Percentiles rank a stretch among this genome's conserved stretches.
Evolutionary conservation across 495 filamentous ascomycete genomes (phyloP).

Genomic region (Chaetomium tenue): DNA sequence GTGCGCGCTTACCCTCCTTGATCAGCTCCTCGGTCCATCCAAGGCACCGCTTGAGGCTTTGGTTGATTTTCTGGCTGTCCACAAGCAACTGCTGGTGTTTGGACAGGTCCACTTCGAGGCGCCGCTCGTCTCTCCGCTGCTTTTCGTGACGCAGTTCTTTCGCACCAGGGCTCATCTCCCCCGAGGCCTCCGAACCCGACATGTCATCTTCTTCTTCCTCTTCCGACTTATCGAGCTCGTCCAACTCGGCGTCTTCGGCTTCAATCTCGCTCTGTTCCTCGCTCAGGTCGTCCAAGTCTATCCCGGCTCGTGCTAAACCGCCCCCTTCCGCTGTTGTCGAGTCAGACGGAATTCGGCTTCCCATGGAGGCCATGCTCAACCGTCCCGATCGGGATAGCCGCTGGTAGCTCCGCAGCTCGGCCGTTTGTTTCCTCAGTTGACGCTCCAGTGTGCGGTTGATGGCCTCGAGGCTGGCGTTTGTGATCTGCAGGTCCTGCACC

Average conservation of each 20-base stretch:
- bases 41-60: constrained; percentile 83
- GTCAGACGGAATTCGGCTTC: constrained; percentile 30
- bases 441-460: constrained; percentile 93
- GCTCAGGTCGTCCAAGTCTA: constrained; percentile 51
- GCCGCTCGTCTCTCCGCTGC: constrained; percentile 67
- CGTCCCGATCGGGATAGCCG: constrained; percentile 75
- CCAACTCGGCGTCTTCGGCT: constrained; percentile 41
- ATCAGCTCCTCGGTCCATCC: constrained; percentile 87
- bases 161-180: constrained; percentile 47
- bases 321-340: constrained; percentile 34
- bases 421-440: constrained; percentile 85
- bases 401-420: constrained; percentile 79
- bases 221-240: constrained; percentile 39
- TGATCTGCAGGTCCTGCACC: constrained; percentile 96
- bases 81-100: constrained; percentile 84
- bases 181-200: constrained; percentile 46
- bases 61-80: constrained; percentile 91
- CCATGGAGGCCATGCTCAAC: constrained; percentile 51
- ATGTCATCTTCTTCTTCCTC: constrained; percentile 36
- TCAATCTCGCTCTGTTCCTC: constrained; percentile 47
- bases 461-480: constrained; percentile 91
- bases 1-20: constrained; percentile 77
- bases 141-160: constrained; percentile 42
- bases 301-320: constrained; percentile 30
- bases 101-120: constrained; percentile 75